A percentile compares a stretch with the other conserved stretches of the same genome.
Conservation (phyloP, 441 rosid species). For the Euphorbia schlechtendalii region DNA sequence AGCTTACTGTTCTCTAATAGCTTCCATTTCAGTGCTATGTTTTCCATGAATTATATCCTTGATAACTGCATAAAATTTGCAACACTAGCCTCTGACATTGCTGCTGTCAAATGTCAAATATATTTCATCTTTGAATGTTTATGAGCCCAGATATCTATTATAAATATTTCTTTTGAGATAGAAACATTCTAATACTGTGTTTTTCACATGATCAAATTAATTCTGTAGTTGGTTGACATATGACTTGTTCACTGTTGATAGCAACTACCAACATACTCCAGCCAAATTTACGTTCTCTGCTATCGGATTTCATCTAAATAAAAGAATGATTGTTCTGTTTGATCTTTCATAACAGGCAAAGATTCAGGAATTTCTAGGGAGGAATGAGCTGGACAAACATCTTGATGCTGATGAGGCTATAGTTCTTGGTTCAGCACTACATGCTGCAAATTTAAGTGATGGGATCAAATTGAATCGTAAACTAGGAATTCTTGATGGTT, state of each 20-base stretch:
- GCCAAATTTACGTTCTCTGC: background rate
- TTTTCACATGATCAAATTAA: background rate
- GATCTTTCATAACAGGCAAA: slow-evolving; percentile 45
- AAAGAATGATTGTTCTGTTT: slow-evolving; percentile 13
- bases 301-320: slow-evolving; percentile 2
- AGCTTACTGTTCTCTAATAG: background rate
- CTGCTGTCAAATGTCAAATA: background rate
- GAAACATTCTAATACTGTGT: background rate
- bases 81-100: background rate
- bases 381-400: slow-evolving; percentile 87
- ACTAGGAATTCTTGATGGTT: slow-evolving; percentile 93
- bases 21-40: background rate
- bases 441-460: slow-evolving; percentile 97
- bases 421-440: slow-evolving; percentile 82
- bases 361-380: slow-evolving; percentile 86
- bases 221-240: background rate
- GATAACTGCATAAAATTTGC: background rate
- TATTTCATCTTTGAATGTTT: background rate
- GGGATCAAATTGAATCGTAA: slow-evolving; percentile 91
- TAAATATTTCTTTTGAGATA: no score
- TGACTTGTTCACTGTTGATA: background rate
- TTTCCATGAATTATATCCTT: background rate
- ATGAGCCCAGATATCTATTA: background rate
- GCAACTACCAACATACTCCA: background rate
- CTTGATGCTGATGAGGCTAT: slow-evolving; percentile 98